These are phyloP conservation scores for Suhomyces sp. DNA, from an alignment of 805 yeast genomes.

Conservation along the genomic window DNA sequence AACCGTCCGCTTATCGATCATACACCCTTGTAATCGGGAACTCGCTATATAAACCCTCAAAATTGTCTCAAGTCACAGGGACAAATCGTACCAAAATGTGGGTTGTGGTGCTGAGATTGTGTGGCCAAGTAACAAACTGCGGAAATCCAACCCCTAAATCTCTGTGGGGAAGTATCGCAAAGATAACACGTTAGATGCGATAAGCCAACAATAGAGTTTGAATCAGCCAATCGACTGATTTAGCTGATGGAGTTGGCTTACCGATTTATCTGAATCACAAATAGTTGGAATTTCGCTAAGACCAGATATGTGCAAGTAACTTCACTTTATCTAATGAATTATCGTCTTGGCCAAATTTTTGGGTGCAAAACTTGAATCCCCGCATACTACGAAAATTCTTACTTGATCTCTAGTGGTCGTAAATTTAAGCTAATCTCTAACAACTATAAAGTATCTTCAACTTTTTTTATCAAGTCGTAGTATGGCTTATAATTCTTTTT, in stretches of 20 bases:
- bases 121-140: background rate
- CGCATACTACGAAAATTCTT: background rate
- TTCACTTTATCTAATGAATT: no score
- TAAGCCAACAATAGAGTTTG: background rate
- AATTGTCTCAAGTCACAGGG: slow-evolving; percentile 8
- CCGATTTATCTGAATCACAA: no score
- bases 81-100: background rate
- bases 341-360: no score
- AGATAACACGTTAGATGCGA: background rate
- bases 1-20: background rate
- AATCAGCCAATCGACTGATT: background rate
- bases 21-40: background rate
- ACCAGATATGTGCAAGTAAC: no score
- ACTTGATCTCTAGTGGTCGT: background rate
- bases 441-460: slow-evolving; percentile 4
- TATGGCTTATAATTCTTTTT: slow-evolving; percentile 2
- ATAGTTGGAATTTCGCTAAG: background rate
- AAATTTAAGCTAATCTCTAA: background rate
- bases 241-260: no score
- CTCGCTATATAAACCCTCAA: background rate
- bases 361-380: no score
- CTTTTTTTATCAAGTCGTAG: slow-evolving; percentile 7
- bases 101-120: background rate
- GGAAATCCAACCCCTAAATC: background rate
- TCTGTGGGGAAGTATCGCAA: background rate